Evolutionary conservation across 2,329 filamentous ascomycete species (phyloP).

Genomic region (Colletotrichum navitas): DNA sequence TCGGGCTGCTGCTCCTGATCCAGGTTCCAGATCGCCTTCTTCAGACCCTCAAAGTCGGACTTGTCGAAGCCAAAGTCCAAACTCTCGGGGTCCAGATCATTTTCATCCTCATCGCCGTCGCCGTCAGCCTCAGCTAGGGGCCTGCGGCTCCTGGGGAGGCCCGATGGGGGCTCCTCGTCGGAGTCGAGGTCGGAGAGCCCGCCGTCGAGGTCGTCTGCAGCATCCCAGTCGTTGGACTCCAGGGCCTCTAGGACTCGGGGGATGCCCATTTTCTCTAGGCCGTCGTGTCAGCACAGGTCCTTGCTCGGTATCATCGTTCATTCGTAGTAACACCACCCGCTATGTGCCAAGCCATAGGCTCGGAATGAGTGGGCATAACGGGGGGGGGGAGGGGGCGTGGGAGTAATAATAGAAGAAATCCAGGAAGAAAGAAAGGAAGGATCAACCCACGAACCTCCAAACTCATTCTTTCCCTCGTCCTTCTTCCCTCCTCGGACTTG

Average conservation of each 20-base stretch:
- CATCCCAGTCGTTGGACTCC: slow-evolving; percentile 73
- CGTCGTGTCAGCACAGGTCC: slow-evolving; percentile 42
- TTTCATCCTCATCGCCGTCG: slow-evolving; percentile 50
- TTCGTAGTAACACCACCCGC: not conserved
- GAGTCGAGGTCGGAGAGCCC: slow-evolving; percentile 50
- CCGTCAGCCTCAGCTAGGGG: slow-evolving; percentile 45
- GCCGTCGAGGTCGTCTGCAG: slow-evolving; percentile 48
- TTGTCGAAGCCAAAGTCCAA: slow-evolving; percentile 66
- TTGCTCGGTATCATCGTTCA: not conserved
- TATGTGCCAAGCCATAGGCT: not conserved
- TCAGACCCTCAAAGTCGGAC: slow-evolving; percentile 65
- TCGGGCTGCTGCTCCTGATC: slow-evolving; percentile 45
- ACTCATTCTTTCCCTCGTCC: slow-evolving; percentile 64
- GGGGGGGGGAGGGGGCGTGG: not conserved
- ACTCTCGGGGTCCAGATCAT: slow-evolving; percentile 59
- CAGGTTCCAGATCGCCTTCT: slow-evolving; percentile 63
- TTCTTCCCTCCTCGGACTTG: slow-evolving; percentile 59
- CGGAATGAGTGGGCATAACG: not conserved
- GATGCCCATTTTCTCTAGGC: slow-evolving; percentile 69
- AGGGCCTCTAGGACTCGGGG: slow-evolving; percentile 71
- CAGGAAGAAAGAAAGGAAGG: not conserved
- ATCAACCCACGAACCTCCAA: slow-evolving; percentile 63
- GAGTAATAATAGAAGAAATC: not conserved
- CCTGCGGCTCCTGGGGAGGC: slow-evolving; percentile 49
- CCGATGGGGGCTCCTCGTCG: slow-evolving; percentile 46